Evolutionary conservation across 345 rosid genomes (phyloP), one percentile per base, ranked within the genome.

Genomic region (Populus pruinosa): DNA sequence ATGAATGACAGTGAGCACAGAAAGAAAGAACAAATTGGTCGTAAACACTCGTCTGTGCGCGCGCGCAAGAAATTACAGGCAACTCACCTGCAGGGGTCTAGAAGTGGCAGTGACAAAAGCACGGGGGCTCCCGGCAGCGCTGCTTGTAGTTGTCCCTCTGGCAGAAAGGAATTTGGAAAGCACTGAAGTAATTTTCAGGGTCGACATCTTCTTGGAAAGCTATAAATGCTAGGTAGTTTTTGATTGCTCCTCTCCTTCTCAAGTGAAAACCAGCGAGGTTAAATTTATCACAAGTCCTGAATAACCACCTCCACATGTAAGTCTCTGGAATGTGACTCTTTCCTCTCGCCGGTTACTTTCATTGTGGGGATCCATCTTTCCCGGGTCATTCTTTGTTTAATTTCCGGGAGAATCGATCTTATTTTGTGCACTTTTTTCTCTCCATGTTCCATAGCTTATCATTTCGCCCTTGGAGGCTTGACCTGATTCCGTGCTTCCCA

Each of bases 51-150:
- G 21, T 17, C 1, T 16, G 14, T 16, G 11, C 29, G 1, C 41
- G 29, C 18, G 0, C 23, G 29, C 29, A 49, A 7, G 36, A 23
- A 31, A 12, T 50, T 31, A 53, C 55, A 18, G 10, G 13, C 25
- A 50, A 78, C 86, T 69, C 55, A 72, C 88, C 64, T 80, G 76
- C 38, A 78, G 72, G 25, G 77, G 78, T 72, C 43, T 56, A 13
- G 82, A 67, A 1, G 77, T 44, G 6, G 83, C 79, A 31, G 80
- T 74, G 74, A 81, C 80, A 65, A 83, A 79, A 7, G 61, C 70
- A 39, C 78, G 74, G 11, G 1, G 72, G 43, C 73, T 80, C 75
- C 81, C 36, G 25, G 14, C 59, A 67, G 25, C 13, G 23, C 35
- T 2, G 35, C 29, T 59, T 23, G 27, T 23, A 25, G 29, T 10